Percentiles rank a stretch among this genome's conserved stretches.
Conservation (phyloP, 768 basidiomycete genomes). For the Infundibulicybe gibba region DNA sequence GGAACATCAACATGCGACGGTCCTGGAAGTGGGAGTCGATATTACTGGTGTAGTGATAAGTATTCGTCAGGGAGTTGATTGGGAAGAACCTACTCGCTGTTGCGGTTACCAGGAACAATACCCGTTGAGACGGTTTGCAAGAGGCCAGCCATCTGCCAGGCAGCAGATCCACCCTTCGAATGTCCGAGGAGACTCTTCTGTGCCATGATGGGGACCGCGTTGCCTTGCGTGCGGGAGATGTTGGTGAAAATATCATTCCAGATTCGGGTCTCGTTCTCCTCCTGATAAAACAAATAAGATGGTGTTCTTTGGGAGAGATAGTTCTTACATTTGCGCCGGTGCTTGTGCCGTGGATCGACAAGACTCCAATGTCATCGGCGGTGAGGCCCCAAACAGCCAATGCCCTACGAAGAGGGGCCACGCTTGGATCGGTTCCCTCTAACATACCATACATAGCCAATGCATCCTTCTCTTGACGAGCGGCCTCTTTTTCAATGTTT, state of each 20-base stretch:
- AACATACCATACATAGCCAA: slow-evolving; percentile 96
- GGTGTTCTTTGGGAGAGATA: not conserved
- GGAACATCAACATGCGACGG: slow-evolving; percentile 92
- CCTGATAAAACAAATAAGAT: slow-evolving; percentile 37
- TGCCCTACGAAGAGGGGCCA: slow-evolving; percentile 91
- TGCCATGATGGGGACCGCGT: slow-evolving; percentile 95
- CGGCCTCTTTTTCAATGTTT: slow-evolving; percentile 87
- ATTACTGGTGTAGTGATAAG: slow-evolving; percentile 50
- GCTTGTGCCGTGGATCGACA: slow-evolving; percentile 89
- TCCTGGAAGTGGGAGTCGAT: slow-evolving; percentile 90
- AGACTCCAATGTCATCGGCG: slow-evolving; percentile 87
- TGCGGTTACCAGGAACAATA: slow-evolving; percentile 91
- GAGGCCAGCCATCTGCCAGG: slow-evolving; percentile 94
- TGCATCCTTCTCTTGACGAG: slow-evolving; percentile 88
- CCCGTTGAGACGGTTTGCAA: slow-evolving; percentile 83
- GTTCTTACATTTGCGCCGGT: slow-evolving; percentile 71
- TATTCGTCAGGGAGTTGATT: not conserved
- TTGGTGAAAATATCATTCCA: slow-evolving; percentile 95
- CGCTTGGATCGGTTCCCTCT: slow-evolving; percentile 77
- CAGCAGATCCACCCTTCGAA: slow-evolving; percentile 98
- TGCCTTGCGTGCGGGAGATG: slow-evolving; percentile 87
- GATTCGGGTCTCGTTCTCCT: slow-evolving; percentile 96
- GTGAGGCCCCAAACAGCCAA: slow-evolving; percentile 96
- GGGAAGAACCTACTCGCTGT: slow-evolving; percentile 75
- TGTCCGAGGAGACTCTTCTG: slow-evolving; percentile 98